These are phyloP conservation scores for Chlorella vulgaris DNA, from an alignment of 139 green algal species.

Conservation along the genomic window DNA sequence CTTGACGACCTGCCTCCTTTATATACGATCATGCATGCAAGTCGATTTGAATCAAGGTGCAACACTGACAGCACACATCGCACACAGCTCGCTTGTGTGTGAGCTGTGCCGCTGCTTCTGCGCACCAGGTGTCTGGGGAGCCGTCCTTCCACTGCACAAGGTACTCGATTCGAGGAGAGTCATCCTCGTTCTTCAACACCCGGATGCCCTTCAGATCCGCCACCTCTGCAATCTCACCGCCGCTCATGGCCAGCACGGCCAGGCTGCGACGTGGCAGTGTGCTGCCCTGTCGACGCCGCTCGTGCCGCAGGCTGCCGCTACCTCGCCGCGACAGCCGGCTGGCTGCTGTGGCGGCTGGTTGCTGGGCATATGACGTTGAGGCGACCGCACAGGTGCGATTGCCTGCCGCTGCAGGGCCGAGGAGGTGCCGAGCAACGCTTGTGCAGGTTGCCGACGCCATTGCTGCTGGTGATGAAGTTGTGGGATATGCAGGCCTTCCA, in stretches of 20 bases:
- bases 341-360: neutral
- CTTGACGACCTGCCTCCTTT: too few species aligned
- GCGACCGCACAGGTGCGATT: constrained; percentile 20
- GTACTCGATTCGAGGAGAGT: constrained; percentile 72
- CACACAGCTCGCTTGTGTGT: constrained; percentile 3
- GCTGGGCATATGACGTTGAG: constrained; percentile 19
- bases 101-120: neutral
- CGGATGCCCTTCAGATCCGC: constrained; percentile 66
- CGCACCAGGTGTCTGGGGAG: constrained; percentile 55
- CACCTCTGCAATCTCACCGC: constrained; percentile 62
- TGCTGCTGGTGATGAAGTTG: neutral
- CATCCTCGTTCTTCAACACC: constrained; percentile 46
- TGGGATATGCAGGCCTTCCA: neutral
- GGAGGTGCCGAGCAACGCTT: neutral
- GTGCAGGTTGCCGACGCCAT: neutral
- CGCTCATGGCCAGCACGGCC: neutral
- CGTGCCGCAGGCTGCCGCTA: neutral
- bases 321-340: neutral
- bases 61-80: neutral
- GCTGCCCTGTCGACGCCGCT: neutral
- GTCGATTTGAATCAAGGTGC: neutral
- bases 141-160: constrained; percentile 78
- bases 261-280: neutral
- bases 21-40: too few species aligned
- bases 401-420: neutral